Evolutionary conservation across 257 asterid genomes (phyloP).

Genomic region (Petunia secreta): DNA sequence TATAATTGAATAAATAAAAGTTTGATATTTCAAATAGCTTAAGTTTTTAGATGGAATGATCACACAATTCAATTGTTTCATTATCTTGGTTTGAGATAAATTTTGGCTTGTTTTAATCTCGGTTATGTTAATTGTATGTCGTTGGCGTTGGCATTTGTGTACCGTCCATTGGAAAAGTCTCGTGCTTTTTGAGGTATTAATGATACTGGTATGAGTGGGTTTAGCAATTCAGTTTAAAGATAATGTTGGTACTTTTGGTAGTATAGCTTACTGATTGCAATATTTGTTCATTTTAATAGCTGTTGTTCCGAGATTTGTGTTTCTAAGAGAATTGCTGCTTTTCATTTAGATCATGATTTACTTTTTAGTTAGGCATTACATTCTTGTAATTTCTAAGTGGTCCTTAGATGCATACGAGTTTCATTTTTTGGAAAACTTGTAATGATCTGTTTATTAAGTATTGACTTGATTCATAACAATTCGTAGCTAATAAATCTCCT

Average conservation of each 20-base stretch:
- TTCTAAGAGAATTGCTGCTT: neutral
- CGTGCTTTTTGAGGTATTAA: neutral
- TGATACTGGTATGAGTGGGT: neutral
- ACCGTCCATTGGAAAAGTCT: neutral
- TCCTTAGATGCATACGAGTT: neutral
- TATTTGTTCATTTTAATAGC: neutral
- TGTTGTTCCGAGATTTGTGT: neutral
- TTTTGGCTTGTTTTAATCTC: neutral
- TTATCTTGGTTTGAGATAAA: neutral
- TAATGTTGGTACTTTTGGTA: conserved; percentile 7
- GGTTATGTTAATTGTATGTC: neutral
- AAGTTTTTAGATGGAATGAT: too few relatives aligned
- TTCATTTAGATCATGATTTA: neutral
- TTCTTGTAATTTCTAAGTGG: neutral
- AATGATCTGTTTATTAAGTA: too few relatives aligned
- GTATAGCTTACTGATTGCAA: neutral
- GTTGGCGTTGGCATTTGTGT: neutral
- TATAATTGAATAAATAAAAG: too few relatives aligned
- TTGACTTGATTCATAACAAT: too few relatives aligned
- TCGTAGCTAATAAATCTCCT: neutral
- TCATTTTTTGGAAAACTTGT: too few relatives aligned
- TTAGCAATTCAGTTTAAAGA: neutral
- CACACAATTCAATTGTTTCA: neutral
- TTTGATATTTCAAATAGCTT: too few relatives aligned
- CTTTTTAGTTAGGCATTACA: neutral